A percentile compares a stretch with the other conserved stretches of the same genome.
These are phyloP conservation scores for Pseudogymnoascus sp. DNA, from an alignment of 2,329 filamentous ascomycete species.

Conservation along the genomic window DNA sequence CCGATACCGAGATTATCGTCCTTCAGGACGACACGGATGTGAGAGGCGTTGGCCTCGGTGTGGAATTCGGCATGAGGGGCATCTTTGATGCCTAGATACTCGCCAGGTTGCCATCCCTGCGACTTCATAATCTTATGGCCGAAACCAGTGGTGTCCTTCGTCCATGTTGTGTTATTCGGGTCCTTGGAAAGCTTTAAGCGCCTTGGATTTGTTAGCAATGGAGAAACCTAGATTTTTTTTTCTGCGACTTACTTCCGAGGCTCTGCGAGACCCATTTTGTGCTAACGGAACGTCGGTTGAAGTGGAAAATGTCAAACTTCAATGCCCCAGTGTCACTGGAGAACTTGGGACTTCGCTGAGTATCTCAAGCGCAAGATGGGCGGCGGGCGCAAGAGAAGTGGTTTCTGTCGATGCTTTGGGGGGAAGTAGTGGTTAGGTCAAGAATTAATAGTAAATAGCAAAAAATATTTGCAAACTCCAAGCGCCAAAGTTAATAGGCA, in stretches of 20 bases:
- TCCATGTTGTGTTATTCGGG: constrained; percentile 94
- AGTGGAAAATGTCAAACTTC: constrained; percentile 14
- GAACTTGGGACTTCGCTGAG: constrained; percentile 11
- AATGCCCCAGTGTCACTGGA: constrained; percentile 17
- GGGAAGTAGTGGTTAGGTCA: not conserved
- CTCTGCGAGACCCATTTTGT: constrained; percentile 57
- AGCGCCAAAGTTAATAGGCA: not conserved
- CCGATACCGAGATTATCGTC: constrained; percentile 89
- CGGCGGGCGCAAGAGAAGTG: not conserved
- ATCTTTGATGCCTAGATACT: constrained; percentile 69
- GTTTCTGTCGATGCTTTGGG: not conserved
- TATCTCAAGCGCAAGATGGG: constrained; percentile 13
- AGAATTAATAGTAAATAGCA: not conserved
- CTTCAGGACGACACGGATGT: constrained; percentile 77
- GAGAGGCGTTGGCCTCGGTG: constrained; percentile 71
- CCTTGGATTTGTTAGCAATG: constrained; percentile 14
- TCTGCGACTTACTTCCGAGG: constrained; percentile 50
- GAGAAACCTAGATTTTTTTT: constrained; percentile 23
- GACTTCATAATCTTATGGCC: constrained; percentile 82
- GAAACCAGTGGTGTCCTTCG: constrained; percentile 69
- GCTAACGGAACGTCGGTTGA: not conserved
- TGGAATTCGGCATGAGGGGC: constrained; percentile 67
- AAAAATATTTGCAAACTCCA: constrained; percentile 1
- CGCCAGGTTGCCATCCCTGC: constrained; percentile 85
- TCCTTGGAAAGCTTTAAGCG: constrained; percentile 68